A percentile compares a stretch with the other conserved stretches of the same genome.
These are phyloP conservation scores for Linderina pennispora DNA, from an alignment of 192 early-diverging fungal species.

Conservation along the genomic window DNA sequence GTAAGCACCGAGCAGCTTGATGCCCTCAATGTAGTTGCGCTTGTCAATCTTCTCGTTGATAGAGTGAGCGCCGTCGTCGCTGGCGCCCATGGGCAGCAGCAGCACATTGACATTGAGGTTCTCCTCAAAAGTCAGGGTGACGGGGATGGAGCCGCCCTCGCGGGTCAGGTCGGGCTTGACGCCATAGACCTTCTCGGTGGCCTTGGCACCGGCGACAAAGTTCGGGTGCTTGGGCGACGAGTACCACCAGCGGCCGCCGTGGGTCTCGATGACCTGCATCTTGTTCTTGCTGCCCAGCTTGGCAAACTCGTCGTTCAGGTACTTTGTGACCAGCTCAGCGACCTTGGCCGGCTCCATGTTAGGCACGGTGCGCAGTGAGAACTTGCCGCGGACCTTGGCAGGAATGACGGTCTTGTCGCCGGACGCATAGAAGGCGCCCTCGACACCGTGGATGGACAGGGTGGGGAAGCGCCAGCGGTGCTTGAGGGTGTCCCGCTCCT, in stretches of 20 bases:
- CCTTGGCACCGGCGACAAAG: slow-evolving; percentile 87
- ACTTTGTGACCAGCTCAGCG: slow-evolving; percentile 63
- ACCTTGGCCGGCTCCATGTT: slow-evolving; percentile 86
- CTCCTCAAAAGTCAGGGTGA: slow-evolving; percentile 97
- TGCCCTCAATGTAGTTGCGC: slow-evolving; percentile 91
- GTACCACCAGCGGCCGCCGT: slow-evolving; percentile 89
- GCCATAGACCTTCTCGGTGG: slow-evolving; percentile 86
- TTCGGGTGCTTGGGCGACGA: slow-evolving; percentile 87
- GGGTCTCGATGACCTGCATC: slow-evolving; percentile 63
- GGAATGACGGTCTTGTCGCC: slow-evolving; percentile 98
- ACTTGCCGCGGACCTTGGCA: slow-evolving; percentile 92
- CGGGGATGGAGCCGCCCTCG: slow-evolving; percentile 97
- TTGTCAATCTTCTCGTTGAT: slow-evolving; percentile 96
- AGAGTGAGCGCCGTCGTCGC: slow-evolving; percentile 94
- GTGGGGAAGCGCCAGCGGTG: slow-evolving; percentile 93
- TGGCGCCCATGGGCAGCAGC: slow-evolving; percentile 91
- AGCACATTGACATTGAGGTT: slow-evolving; percentile 84
- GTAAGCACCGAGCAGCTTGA: slow-evolving; percentile 88
- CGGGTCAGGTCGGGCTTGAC: slow-evolving; percentile 93
- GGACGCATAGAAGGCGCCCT: slow-evolving; percentile 90
- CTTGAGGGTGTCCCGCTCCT: slow-evolving; percentile 76
- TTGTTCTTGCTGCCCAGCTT: slow-evolving; percentile 89
- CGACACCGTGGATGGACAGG: slow-evolving; percentile 93
- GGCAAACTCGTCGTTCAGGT: slow-evolving; percentile 77
- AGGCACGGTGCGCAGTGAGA: slow-evolving; percentile 94